These are phyloP conservation scores for Claviceps capensis DNA, from an alignment of 2,329 filamentous ascomycete species.

Conservation along the genomic window DNA sequence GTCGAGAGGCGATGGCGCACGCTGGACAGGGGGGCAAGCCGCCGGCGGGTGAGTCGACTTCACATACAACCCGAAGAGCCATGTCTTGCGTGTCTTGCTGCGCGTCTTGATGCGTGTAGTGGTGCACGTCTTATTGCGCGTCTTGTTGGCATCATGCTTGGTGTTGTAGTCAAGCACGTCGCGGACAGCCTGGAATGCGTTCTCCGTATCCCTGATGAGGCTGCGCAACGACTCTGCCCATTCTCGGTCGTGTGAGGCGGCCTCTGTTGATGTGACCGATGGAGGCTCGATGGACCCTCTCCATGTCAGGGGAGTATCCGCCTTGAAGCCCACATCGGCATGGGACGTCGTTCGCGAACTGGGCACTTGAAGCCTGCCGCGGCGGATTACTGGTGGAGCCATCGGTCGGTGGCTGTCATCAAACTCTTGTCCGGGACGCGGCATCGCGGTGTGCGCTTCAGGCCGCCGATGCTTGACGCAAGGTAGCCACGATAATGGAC, in stretches of 20 bases:
- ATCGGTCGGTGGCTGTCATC: conserved; percentile 23
- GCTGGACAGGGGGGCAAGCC: not conserved
- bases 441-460: conserved; percentile 16
- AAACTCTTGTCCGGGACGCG: conserved; percentile 9
- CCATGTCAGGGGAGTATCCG: not conserved
- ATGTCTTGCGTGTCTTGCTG: conserved; percentile 10
- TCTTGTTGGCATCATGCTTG: conserved; percentile 13
- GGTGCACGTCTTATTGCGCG: conserved; percentile 10
- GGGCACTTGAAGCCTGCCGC: not conserved
- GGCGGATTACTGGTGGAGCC: not conserved
- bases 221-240: conserved; percentile 27
- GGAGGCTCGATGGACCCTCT: not conserved
- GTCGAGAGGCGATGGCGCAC: not conserved
- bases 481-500: conserved; percentile 11
- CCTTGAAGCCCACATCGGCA: not conserved
- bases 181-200: conserved; percentile 33
- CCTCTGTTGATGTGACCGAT: not conserved
- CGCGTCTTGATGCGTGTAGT: not conserved
- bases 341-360: not conserved
- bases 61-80: not conserved
- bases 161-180: conserved; percentile 24
- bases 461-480: conserved; percentile 9
- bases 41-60: not conserved
- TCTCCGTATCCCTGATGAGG: conserved; percentile 35
- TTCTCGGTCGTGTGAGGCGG: conserved; percentile 2